A percentile compares a stretch with the other conserved stretches of the same genome.
Evolutionary conservation across 116 monocot genomes (phyloP).

Genomic region (Zostera marina): DNA sequence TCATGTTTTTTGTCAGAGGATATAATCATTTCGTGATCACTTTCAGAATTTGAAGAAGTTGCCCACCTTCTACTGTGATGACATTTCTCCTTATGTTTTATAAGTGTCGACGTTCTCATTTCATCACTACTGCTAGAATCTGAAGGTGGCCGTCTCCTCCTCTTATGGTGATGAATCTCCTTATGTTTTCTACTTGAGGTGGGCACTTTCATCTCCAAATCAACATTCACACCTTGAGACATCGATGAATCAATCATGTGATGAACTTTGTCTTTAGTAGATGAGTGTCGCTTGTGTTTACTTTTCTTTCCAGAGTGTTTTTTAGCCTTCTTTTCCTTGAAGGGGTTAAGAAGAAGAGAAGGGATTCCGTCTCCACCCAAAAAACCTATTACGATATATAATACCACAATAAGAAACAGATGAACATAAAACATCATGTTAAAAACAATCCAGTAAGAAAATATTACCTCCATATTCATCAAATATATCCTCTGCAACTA

Average conservation of each 20-base stretch:
- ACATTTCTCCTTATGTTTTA: neutral
- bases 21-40: neutral
- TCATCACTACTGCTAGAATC: neutral
- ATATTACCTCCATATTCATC: slow-evolving; percentile 98
- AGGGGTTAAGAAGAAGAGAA: slow-evolving; percentile 9
- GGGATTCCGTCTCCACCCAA: slow-evolving; percentile 18
- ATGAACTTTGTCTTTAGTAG: neutral
- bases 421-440: neutral
- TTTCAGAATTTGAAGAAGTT: slow-evolving; percentile 1
- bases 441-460: neutral
- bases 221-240: slow-evolving; percentile 1
- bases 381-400: slow-evolving; percentile 10
- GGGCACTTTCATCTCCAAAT: neutral
- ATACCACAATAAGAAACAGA: neutral
- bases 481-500: slow-evolving; percentile 93
- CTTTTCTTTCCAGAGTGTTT: slow-evolving; percentile 7
- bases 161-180: neutral
- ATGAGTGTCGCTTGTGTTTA: slow-evolving; percentile 7
- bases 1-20: neutral
- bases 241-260: neutral
- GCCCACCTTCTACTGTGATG: neutral
- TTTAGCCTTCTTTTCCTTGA: slow-evolving; percentile 4
- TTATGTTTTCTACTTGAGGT: slow-evolving; percentile 4
- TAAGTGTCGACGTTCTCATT: neutral
- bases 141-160: neutral